These are phyloP conservation scores for Penicillium italicum DNA, from an alignment of 2,329 filamentous ascomycete species.

Conservation along the genomic window DNA sequence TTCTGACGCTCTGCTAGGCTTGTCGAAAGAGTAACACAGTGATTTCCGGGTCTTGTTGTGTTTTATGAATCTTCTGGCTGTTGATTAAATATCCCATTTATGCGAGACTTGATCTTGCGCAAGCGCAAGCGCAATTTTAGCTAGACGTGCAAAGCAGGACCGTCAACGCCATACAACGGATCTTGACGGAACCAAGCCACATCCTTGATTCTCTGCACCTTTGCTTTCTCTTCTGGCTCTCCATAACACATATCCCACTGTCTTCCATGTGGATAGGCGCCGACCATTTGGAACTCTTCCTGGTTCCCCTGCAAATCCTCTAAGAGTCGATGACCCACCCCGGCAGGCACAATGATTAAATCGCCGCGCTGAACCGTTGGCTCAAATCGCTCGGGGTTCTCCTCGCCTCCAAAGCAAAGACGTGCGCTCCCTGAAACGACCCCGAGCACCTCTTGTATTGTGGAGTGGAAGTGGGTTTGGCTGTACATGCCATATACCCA, in stretches of 20 bases:
- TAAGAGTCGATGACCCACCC: constrained; percentile 61
- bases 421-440: constrained; percentile 57
- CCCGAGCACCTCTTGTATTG: constrained; percentile 63
- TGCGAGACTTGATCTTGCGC: neutral
- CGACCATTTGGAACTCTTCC: constrained; percentile 61
- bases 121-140: neutral
- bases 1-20: constrained; percentile 36
- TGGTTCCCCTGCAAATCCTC: constrained; percentile 51
- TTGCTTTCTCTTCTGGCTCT: constrained; percentile 52
- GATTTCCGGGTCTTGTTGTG: neutral
- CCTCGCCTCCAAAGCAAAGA: constrained; percentile 64
- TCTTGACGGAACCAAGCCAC: constrained; percentile 59
- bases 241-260: constrained; percentile 73
- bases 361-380: constrained; percentile 56
- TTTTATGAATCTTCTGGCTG: neutral
- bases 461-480: constrained; percentile 65
- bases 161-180: constrained; percentile 57
- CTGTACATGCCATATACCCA: constrained; percentile 69
- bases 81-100: neutral
- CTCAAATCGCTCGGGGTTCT: constrained; percentile 57
- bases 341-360: constrained; percentile 62
- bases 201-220: constrained; percentile 47
- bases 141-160: constrained; percentile 48
- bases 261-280: constrained; percentile 57
- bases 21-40: constrained; percentile 36